A percentile compares a stretch with the other conserved stretches of the same genome.
phyloP scores from a whole-genome alignment of 768 basidiomycete species.

The Russula dissimulans region DNA sequence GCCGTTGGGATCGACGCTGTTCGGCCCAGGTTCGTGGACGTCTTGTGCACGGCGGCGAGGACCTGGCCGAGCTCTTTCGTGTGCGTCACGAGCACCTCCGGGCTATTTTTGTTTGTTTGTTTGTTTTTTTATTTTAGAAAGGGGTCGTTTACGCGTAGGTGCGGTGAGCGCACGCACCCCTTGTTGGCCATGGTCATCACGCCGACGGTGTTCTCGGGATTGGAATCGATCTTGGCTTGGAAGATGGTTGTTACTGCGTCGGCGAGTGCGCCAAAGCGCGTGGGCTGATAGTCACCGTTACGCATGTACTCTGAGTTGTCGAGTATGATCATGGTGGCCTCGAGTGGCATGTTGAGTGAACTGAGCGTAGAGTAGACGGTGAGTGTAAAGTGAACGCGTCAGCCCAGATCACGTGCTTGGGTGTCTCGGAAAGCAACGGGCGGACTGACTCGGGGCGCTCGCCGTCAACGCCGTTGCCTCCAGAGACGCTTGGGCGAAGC shows the following conservation, averaged over 20 bases:
- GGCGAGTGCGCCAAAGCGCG: conserved; percentile 81
- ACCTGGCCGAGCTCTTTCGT: conserved; percentile 94
- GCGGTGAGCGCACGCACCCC: conserved; percentile 44
- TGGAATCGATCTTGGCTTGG: conserved; percentile 87
- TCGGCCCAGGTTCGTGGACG: conserved; percentile 68
- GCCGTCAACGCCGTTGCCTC: too few species aligned
- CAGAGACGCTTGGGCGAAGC: too few species aligned
- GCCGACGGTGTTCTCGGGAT: conserved; percentile 96
- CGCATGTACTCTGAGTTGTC: conserved; percentile 99
- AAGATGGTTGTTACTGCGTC: conserved; percentile 89
- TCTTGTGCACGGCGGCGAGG: conserved; percentile 64
- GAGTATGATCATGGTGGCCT: conserved; percentile 95
- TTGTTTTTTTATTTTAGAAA: too few species aligned
- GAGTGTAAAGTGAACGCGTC: neutral
- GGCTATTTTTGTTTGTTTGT: conserved; percentile 52
- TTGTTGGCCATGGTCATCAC: conserved; percentile 98
- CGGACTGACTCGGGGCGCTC: too few species aligned
- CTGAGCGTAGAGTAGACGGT: neutral
- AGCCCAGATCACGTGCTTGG: neutral
- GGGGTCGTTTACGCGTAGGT: neutral
- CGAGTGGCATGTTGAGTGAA: conserved; percentile 67
- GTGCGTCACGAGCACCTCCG: conserved; percentile 93
- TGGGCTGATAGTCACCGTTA: conserved; percentile 84
- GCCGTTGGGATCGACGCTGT: conserved; percentile 81
- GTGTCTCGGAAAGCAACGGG: too few species aligned